Conservation (phyloP, 306 rosid genomes). For the Trichosanthes cucumerina region DNA sequence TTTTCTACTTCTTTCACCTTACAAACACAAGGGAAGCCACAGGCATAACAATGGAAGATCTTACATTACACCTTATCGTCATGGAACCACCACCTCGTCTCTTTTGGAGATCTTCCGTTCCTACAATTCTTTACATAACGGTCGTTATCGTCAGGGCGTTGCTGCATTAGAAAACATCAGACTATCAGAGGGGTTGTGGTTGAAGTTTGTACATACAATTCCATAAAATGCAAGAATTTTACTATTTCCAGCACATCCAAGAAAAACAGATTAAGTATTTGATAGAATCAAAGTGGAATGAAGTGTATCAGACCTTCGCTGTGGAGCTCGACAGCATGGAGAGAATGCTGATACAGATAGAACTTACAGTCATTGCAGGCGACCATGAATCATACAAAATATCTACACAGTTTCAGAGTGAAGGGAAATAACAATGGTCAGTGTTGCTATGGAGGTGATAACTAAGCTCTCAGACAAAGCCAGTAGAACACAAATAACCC, state of each 20-base stretch:
- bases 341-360: conserved; percentile 98
- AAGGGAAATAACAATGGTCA: conserved; percentile 20
- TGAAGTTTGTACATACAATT: not conserved
- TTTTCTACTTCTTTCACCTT: conserved; percentile 30
- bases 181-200: not conserved
- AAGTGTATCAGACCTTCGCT: conserved; percentile 50
- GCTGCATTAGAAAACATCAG: conserved; percentile 48
- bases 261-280: not conserved
- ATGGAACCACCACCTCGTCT: conserved; percentile 99
- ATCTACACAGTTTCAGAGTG: conserved; percentile 45
- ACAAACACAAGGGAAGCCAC: conserved; percentile 32
- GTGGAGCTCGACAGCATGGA: conserved; percentile 99
- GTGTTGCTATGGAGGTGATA: not conserved
- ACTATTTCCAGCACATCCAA: not conserved
- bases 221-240: not conserved
- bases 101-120: conserved; percentile 97
- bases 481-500: not conserved
- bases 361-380: conserved; percentile 99
- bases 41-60: conserved; percentile 14
- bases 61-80: conserved; percentile 76
- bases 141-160: conserved; percentile 98
- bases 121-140: conserved; percentile 98
- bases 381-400: conserved; percentile 99
- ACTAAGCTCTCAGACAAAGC: not conserved
- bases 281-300: not conserved